Evolutionary conservation across 2,329 filamentous ascomycete species (phyloP).

Genomic region (Fusarium albosuccineum): DNA sequence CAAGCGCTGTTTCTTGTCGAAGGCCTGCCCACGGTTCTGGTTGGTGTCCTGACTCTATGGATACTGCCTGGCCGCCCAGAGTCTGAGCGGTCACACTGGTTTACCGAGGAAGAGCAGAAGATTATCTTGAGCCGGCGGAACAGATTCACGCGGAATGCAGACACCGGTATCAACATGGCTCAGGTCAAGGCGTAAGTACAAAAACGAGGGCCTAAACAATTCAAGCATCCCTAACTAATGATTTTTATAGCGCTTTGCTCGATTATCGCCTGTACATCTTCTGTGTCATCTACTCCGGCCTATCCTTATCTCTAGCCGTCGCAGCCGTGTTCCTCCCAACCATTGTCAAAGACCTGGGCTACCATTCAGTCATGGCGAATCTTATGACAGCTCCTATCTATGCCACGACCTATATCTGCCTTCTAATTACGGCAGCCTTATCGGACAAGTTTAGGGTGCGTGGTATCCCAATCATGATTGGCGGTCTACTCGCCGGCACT

Average conservation of each 20-base stretch:
- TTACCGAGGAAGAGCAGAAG: constrained; percentile 29
- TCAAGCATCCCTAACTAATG: no score
- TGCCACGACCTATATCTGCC: constrained; percentile 17
- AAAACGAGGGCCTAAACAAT: no score
- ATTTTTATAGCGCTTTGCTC: constrained; percentile 9
- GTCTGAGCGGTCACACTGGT: constrained; percentile 29
- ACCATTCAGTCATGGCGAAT: constrained; percentile 31
- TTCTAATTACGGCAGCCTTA: constrained; percentile 19
- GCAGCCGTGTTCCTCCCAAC: constrained; percentile 32
- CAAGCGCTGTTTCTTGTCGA: constrained; percentile 32
- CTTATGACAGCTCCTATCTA: constrained; percentile 33
- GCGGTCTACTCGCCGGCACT: constrained; percentile 22
- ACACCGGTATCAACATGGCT: constrained; percentile 24
- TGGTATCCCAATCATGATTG: constrained; percentile 20
- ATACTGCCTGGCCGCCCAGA: constrained; percentile 29
- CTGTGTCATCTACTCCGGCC: constrained; percentile 30
- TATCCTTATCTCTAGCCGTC: constrained; percentile 28
- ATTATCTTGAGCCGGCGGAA: constrained; percentile 27
- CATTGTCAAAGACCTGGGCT: constrained; percentile 32
- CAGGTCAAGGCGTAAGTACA: not conserved
- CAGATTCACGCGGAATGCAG: constrained; percentile 27
- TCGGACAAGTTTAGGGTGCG: constrained; percentile 23
- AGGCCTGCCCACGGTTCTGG: constrained; percentile 22
- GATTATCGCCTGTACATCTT: constrained; percentile 32
- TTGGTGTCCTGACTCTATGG: constrained; percentile 26